These are phyloP conservation scores for Heliamphora pulchella DNA, from an alignment of 179 eudicot genomes.

Conservation along the genomic window DNA sequence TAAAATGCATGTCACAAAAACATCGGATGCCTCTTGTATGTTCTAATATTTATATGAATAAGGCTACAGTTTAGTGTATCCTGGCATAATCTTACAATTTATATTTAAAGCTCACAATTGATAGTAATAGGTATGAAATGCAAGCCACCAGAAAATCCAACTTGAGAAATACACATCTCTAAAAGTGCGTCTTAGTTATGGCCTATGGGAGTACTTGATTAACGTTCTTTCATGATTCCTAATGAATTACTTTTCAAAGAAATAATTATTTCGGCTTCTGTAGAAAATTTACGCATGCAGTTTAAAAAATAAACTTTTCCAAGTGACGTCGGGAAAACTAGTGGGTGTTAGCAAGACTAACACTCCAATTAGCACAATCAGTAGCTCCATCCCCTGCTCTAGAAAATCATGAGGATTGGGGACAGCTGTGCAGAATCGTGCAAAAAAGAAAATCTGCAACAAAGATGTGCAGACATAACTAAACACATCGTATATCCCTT, in stretches of 20 bases:
- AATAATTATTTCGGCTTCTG: not conserved
- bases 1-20: not conserved
- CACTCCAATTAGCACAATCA: too few species aligned
- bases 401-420: too few species aligned
- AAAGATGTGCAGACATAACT: too few species aligned
- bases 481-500: too few species aligned
- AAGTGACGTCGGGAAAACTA: not conserved
- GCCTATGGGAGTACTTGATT: not conserved
- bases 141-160: not conserved
- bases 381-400: too few species aligned
- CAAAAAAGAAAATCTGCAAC: too few species aligned
- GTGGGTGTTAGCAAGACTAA: too few species aligned
- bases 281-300: not conserved
- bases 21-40: not conserved
- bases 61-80: not conserved
- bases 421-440: too few species aligned
- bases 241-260: not conserved
- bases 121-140: not conserved
- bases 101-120: not conserved
- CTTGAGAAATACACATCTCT: conserved; percentile 5
- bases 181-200: not conserved
- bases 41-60: not conserved
- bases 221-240: not conserved
- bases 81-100: not conserved
- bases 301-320: not conserved